A percentile compares a stretch with the other conserved stretches of the same genome.
Evolutionary conservation across 176 grass and related monocot species (phyloP).

Genomic region (Echinochloa phyllopogon): DNA sequence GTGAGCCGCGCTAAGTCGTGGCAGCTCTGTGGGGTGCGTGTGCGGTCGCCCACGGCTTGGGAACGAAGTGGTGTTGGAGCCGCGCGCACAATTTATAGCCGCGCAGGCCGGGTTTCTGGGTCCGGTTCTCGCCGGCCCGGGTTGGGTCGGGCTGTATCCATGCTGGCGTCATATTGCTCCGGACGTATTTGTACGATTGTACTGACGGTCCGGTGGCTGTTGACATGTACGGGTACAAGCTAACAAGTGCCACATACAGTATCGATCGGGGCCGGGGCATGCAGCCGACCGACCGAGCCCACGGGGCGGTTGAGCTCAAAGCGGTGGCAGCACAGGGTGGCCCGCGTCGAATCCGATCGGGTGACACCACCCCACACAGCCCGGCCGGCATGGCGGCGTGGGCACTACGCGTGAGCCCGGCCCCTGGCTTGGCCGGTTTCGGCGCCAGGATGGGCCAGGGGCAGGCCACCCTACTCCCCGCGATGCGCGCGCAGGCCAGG

Average conservation of each 20-base stretch:
- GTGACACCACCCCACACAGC: not conserved
- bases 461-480: too few relatives aligned
- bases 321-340: not conserved
- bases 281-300: not conserved
- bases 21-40: not conserved
- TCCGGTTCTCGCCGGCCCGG: not conserved
- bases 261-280: not conserved
- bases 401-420: too few relatives aligned
- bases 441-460: not conserved
- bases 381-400: not conserved
- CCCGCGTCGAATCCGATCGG: not conserved
- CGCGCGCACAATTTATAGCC: conserved; percentile 20
- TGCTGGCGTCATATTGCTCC: too few relatives aligned
- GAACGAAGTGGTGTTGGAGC: not conserved
- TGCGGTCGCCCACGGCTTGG: not conserved
- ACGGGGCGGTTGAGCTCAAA: not conserved
- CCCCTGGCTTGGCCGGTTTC: not conserved
- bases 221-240: too few relatives aligned
- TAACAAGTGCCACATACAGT: not conserved
- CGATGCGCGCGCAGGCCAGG: too few relatives aligned
- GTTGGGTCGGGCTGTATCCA: too few relatives aligned
- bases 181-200: too few relatives aligned
- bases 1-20: not conserved
- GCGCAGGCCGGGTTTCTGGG: not conserved
- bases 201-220: too few relatives aligned